Evolutionary conservation across 1,284 basidiomycete species (phyloP).

Genomic region (Exsudoporus floridanus): DNA sequence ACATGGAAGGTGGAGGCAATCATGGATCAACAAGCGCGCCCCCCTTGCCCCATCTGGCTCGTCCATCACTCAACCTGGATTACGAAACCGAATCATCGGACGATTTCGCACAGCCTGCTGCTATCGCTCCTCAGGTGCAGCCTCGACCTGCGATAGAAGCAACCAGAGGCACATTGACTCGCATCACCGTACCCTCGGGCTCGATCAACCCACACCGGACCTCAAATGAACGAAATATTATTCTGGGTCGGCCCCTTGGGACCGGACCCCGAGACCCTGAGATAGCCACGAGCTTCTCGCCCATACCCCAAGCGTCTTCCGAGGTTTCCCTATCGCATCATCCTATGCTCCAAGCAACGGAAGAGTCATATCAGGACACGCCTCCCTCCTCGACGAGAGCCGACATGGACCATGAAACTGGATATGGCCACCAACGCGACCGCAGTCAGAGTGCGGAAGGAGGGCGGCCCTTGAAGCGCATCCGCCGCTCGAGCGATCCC

Average conservation of each 20-base stretch:
- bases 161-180: slow-evolving; percentile 2
- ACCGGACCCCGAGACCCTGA: slow-evolving; percentile 13
- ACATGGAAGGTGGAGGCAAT: slow-evolving; percentile 22
- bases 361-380: slow-evolving; percentile 16
- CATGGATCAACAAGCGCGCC: slow-evolving; percentile 24
- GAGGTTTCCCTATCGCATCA: slow-evolving; percentile 1
- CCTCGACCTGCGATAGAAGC: slow-evolving; percentile 7
- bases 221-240: not conserved
- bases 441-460: slow-evolving; percentile 22
- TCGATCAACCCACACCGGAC: slow-evolving; percentile 1
- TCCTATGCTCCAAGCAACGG: slow-evolving; percentile 1
- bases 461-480: slow-evolving; percentile 32
- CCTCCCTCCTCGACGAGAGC: slow-evolving; percentile 5
- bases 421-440: slow-evolving; percentile 10
- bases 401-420: not conserved
- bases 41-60: slow-evolving; percentile 25
- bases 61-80: slow-evolving; percentile 11
- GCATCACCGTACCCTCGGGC: slow-evolving; percentile 7
- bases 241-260: slow-evolving; percentile 1
- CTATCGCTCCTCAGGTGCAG: not conserved
- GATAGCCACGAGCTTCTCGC: slow-evolving; percentile 16
- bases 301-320: slow-evolving; percentile 1
- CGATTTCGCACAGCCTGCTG: slow-evolving; percentile 11
- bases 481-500: slow-evolving; percentile 15
- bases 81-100: slow-evolving; percentile 22